These are phyloP conservation scores for Rhypophila decipiens DNA, from an alignment of 495 filamentous ascomycete genomes.

Conservation along the genomic window DNA sequence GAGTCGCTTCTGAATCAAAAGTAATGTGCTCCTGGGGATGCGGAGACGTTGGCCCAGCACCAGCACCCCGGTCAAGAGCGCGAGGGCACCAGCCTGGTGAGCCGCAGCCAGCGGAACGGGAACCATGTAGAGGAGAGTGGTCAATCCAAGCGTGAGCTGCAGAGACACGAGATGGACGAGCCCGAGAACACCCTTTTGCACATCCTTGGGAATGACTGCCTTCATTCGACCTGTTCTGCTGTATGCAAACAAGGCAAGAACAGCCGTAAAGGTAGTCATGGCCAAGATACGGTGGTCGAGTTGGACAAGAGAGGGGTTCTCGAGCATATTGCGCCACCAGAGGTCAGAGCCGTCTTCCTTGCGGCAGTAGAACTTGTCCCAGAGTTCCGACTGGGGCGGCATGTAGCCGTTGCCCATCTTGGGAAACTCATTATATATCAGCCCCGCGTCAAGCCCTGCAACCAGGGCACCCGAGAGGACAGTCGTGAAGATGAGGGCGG, in stretches of 20 bases:
- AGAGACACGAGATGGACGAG: conserved; percentile 74
- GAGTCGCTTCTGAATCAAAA: conserved; percentile 34
- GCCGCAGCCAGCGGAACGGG: conserved; percentile 81
- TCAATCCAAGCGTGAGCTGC: conserved; percentile 81
- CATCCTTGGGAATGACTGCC: conserved; percentile 56
- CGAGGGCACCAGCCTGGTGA: conserved; percentile 87
- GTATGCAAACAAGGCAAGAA: conserved; percentile 73
- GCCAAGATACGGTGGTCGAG: conserved; percentile 92
- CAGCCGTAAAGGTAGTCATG: conserved; percentile 75
- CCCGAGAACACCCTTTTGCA: conserved; percentile 65
- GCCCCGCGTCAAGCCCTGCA: conserved; percentile 87
- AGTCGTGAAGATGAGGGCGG: conserved; percentile 74
- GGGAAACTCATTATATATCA: conserved; percentile 98
- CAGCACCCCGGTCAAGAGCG: conserved; percentile 73
- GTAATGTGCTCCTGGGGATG: conserved; percentile 41
- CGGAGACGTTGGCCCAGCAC: conserved; percentile 60
- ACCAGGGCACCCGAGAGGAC: conserved; percentile 91
- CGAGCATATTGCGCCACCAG: conserved; percentile 93
- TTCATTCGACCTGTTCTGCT: conserved; percentile 58
- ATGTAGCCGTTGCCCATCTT: conserved; percentile 81
- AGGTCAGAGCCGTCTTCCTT: conserved; percentile 68
- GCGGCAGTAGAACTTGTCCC: conserved; percentile 78
- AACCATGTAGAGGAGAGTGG: conserved; percentile 86
- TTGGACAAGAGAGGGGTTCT: conserved; percentile 92
- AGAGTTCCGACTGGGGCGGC: conserved; percentile 77